Conservation (phyloP, 306 rosid genomes). For the Citrullus mucosospermus region DNA sequence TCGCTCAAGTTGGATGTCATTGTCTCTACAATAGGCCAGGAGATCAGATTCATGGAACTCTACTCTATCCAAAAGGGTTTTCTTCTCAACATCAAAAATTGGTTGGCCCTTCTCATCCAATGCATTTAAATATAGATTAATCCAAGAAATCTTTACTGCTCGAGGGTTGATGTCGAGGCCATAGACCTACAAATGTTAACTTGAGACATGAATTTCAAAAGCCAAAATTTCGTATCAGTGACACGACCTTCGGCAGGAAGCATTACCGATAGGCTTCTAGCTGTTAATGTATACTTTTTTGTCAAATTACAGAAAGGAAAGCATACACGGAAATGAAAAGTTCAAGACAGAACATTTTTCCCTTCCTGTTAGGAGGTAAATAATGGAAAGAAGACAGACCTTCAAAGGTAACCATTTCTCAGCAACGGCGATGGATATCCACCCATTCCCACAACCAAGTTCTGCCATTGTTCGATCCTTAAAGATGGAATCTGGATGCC, state of each 20-base stretch:
- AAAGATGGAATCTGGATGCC: constrained; percentile 76
- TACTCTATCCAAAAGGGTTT: constrained; percentile 82
- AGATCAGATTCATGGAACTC: constrained; percentile 97
- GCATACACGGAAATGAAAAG: not conserved
- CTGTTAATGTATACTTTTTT: not conserved
- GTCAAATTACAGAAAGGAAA: not conserved
- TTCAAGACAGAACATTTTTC: not conserved
- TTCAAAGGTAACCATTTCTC: constrained; percentile 86
- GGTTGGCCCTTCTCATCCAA: constrained; percentile 73
- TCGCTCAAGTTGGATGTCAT: constrained; percentile 70
- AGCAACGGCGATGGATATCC: constrained; percentile 97
- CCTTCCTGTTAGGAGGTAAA: not conserved
- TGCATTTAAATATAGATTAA: constrained; percentile 81
- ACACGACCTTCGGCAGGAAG: not conserved
- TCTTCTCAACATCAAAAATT: constrained; percentile 58
- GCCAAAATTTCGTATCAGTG: not conserved
- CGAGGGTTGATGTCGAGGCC: constrained; percentile 96
- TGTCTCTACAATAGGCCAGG: constrained; percentile 58
- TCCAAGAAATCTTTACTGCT: constrained; percentile 81
- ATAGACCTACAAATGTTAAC: constrained; percentile 47
- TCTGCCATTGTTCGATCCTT: constrained; percentile 71
- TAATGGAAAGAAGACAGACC: constrained; percentile 21
- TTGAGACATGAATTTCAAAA: not conserved
- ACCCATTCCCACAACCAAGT: constrained; percentile 98
- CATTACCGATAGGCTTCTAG: not conserved